These are phyloP conservation scores for Termitomyces sp. DNA, from an alignment of 768 basidiomycete genomes.

Conservation along the genomic window DNA sequence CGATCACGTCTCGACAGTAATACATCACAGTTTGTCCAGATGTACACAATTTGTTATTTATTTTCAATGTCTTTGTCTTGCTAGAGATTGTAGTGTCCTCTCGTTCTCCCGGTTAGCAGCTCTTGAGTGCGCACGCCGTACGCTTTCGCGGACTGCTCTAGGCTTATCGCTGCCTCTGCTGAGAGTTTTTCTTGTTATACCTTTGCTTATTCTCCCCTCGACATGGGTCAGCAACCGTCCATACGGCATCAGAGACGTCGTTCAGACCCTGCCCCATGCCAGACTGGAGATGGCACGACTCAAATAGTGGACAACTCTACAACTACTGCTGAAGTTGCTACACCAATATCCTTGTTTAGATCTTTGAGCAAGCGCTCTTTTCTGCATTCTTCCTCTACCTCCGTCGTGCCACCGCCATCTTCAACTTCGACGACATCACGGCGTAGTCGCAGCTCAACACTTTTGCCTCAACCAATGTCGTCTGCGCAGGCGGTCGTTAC, in stretches of 20 bases:
- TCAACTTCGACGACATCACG: neutral
- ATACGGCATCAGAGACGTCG: slow-evolving; percentile 5
- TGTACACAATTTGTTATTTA: neutral
- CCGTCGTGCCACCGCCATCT: neutral
- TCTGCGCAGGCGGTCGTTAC: neutral
- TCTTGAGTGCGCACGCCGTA: neutral
- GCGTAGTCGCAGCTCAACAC: neutral
- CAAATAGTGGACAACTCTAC: neutral
- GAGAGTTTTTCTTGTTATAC: neutral
- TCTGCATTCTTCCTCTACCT: neutral
- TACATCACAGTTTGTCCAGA: neutral
- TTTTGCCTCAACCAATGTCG: neutral
- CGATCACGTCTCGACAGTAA: neutral
- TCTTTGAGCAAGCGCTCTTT: neutral
- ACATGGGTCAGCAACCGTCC: slow-evolving; percentile 2
- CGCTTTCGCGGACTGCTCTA: neutral
- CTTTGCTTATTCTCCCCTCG: neutral
- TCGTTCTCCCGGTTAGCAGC: slow-evolving; percentile 3
- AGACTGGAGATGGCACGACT: neutral
- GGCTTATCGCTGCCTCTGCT: neutral
- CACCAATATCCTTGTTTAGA: neutral
- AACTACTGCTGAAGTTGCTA: neutral
- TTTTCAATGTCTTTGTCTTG: slow-evolving; percentile 3
- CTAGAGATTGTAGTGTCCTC: neutral
- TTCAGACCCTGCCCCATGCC: slow-evolving; percentile 4